Conservation (phyloP, 2,329 filamentous ascomycete species). For the Podosphaera xanthii region DNA sequence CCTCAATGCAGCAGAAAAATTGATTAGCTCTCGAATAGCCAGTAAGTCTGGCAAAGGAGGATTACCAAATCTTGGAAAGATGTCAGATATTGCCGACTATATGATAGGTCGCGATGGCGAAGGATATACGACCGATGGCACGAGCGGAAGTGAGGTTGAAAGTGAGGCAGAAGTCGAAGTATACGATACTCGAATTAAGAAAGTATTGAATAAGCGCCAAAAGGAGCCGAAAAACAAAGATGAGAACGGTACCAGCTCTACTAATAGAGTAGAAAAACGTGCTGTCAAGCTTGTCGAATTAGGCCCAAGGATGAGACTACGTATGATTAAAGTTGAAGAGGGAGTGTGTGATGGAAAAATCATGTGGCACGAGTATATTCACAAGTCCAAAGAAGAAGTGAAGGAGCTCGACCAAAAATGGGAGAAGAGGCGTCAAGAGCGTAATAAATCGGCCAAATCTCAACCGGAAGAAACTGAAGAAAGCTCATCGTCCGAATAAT, state of each 20-base stretch:
- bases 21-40: conserved; percentile 27
- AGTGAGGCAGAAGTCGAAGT: conserved; percentile 94
- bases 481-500: too few species aligned
- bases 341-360: conserved; percentile 73
- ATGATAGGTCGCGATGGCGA: conserved; percentile 56
- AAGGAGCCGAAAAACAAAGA: conserved; percentile 21
- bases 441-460: too few species aligned
- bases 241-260: conserved; percentile 20
- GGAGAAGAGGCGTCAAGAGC: conserved; percentile 49
- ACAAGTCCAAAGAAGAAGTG: conserved; percentile 60
- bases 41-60: conserved; percentile 41
- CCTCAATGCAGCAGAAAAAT: conserved; percentile 65
- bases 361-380: conserved; percentile 93
- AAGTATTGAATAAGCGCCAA: conserved; percentile 28
- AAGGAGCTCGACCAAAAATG: conserved; percentile 62
- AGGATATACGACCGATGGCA: conserved; percentile 69
- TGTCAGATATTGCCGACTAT: conserved; percentile 87
- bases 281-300: conserved; percentile 84
- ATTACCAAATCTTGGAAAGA: conserved; percentile 70
- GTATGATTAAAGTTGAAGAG: conserved; percentile 90
- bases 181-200: conserved; percentile 37
- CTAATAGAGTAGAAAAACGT: conserved; percentile 37
- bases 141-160: conserved; percentile 75
- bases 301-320: conserved; percentile 69
- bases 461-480: too few species aligned